These are phyloP conservation scores for sweet orange (Citrus sinensis) DNA, from an alignment of 345 rosid genomes.

Conservation along the genomic window DVS_A1.0 CM039163.1:49235501-49236000, in stretches of 20 bases:
- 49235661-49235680: not conserved
- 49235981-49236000: not conserved
- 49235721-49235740: not conserved
- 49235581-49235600: constrained; percentile 96
- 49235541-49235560: constrained; percentile 95
- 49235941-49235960: not conserved
- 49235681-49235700: not conserved
- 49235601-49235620: constrained; percentile 10
- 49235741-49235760: not conserved
- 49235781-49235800: not conserved
- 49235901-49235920: not conserved
- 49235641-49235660: not conserved
- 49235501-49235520: not conserved
- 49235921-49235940: not conserved
- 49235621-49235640: constrained; percentile 1
- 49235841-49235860: not conserved
- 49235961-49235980: not conserved
- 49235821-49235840: not conserved
- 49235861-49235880: not conserved
- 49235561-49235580: constrained; percentile 97
- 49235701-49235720: not conserved
- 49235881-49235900: not conserved
- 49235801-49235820: not conserved
- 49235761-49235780: too few relatives aligned
- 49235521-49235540: not conserved